Base-by-base conservation (phyloP, 306 rosid genomes). In the Dicorynia guianensis region DNA sequence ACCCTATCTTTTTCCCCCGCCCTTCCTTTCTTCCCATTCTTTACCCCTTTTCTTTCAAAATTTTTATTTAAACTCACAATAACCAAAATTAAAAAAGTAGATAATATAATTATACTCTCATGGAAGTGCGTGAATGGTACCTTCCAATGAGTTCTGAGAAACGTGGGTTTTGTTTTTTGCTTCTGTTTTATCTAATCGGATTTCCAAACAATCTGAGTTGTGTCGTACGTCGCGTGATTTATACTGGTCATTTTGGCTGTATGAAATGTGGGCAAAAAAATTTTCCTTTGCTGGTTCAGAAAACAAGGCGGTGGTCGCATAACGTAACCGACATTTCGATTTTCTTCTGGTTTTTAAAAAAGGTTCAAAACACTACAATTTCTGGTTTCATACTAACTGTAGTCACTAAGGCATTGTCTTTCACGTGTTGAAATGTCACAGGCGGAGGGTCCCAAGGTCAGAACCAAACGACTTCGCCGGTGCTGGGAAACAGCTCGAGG, bases 401-500 rank as follows among this genome's bases (percentile, higher is more conserved):
- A 25, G 2, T 25, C 30, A 72, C 30, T 36, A 39, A 67, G 39
- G 55, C 71, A 60, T 63, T 80, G 67, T 48, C 13, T 33, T 0
- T 87, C 85, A 88, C 87, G 84, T 85, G 86, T 75, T 81, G 63
- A 3, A 42, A 49, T 71, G 40, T 77, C 50, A 47, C 55, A 69
- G 70, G 74, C 12, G 63, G 70, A 84, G 93, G 80, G 72, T 72
- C 83, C 39, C 72, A 79, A 38, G 81, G 36, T 13, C 63, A 76
- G 74, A 86, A 19, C 39, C 89, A 80, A 85, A 84, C 79, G 85
- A 72, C 84, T 71, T 65, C 77, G 79, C 46, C 75, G 25, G 77
- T 46, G 30, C 30, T 25, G 47, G 89, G 88, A 35, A 93, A 69
- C 38, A 76, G 79, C 83, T 89, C 97, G 3, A 96, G 74, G 80